Evolutionary conservation across 2,329 filamentous ascomycete species (phyloP).

Genomic region (Hypoxylon sp.): DNA sequence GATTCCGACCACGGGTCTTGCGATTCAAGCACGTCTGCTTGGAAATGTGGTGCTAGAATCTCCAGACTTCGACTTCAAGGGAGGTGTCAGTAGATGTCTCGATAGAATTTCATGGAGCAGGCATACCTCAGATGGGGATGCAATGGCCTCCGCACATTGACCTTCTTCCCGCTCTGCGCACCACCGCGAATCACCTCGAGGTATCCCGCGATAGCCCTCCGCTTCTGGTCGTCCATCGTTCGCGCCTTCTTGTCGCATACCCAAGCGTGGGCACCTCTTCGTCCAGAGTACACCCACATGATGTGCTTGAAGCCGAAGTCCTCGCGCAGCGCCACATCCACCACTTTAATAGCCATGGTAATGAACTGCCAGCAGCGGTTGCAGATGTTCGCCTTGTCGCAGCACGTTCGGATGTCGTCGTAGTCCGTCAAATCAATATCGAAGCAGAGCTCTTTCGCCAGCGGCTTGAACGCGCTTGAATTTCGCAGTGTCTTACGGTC

Average conservation of each 20-base stretch:
- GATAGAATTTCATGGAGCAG: neutral
- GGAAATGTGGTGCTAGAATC: slow-evolving; percentile 86
- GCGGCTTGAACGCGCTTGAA: slow-evolving; percentile 80
- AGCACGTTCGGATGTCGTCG: slow-evolving; percentile 96
- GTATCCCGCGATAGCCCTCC: slow-evolving; percentile 88
- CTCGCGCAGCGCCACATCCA: slow-evolving; percentile 87
- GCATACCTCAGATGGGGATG: slow-evolving; percentile 86
- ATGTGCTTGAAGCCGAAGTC: slow-evolving; percentile 98
- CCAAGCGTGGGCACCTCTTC: slow-evolving; percentile 97
- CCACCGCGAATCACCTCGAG: slow-evolving; percentile 91
- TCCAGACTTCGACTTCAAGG: slow-evolving; percentile 78
- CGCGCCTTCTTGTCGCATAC: slow-evolving; percentile 92
- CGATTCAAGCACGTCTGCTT: slow-evolving; percentile 80
- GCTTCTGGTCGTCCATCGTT: slow-evolving; percentile 85
- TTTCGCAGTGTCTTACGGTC: slow-evolving; percentile 91
- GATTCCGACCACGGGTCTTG: slow-evolving; percentile 86
- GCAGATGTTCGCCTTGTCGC: slow-evolving; percentile 92
- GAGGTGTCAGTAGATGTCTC: slow-evolving; percentile 34
- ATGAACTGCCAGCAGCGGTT: slow-evolving; percentile 96
- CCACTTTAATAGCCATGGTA: slow-evolving; percentile 95
- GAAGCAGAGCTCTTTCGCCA: slow-evolving; percentile 95
- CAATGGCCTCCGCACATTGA: slow-evolving; percentile 84
- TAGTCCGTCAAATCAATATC: slow-evolving; percentile 99
- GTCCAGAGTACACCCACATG: slow-evolving; percentile 97
- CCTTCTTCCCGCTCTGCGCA: slow-evolving; percentile 85